Conservation (phyloP, 768 basidiomycete species). For the Pisolithus marmoratus region DNA sequence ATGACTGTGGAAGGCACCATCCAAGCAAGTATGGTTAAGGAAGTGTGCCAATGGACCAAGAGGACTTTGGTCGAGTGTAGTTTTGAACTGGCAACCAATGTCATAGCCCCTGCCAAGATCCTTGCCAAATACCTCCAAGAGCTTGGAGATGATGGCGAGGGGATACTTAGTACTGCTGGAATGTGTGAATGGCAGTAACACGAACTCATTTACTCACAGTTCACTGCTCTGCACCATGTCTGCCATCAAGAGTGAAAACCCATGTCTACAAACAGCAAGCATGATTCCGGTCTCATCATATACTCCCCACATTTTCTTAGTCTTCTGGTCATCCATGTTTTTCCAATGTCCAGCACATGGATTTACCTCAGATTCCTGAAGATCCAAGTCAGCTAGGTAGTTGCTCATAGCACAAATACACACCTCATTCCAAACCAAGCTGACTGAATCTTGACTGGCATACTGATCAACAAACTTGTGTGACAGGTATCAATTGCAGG, state of each 20-base stretch:
- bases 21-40: constrained; percentile 3
- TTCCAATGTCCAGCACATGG: background rate
- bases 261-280: constrained; percentile 27
- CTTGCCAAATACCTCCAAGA: constrained; percentile 6
- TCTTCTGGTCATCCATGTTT: background rate
- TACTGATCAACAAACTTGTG: background rate
- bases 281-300: constrained; percentile 37
- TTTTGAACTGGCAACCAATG: constrained; percentile 17
- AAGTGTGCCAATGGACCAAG: background rate
- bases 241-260: too few relatives aligned
- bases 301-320: constrained; percentile 25
- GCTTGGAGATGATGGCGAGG: constrained; percentile 7
- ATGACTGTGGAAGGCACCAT: constrained; percentile 18
- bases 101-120: constrained; percentile 15
- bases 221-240: constrained; percentile 27
- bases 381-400: too few relatives aligned
- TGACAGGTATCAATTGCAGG: background rate
- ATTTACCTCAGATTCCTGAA: background rate
- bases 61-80: constrained; percentile 8
- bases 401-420: background rate
- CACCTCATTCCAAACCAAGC: too few relatives aligned
- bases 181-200: background rate
- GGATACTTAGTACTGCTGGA: constrained; percentile 18
- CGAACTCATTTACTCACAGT: background rate
- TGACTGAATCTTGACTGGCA: too few relatives aligned